Evolutionary conservation across 140 eudicot species (phyloP), one percentile per base, ranked within the genome.

Genomic region (Cichorium intybus): DNA sequence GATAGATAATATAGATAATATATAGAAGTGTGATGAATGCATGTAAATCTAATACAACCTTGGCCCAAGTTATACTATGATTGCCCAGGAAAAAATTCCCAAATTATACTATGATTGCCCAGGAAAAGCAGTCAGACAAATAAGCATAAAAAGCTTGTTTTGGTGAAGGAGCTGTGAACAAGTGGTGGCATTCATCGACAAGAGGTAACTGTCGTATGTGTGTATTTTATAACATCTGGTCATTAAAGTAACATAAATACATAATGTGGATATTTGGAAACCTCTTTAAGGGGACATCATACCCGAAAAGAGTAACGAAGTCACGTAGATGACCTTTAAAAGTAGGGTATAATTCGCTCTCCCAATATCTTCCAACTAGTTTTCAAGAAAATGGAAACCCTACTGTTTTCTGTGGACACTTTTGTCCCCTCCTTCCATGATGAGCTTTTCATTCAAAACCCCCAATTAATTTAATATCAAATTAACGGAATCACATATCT

Each of bases 381-480:
- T 10, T 61, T 17, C 66, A 53, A 53, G 75, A 66, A 61, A 64
- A 69, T 77, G 83, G 80, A 68, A 56, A 58, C 58, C 66, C 14
- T n/a, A 12, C 52, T 59, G 56, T 69, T 76, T 70, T 64, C 41
- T 39, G 49, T 55, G 54, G 46, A 33, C 62, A 57, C 47, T 64
- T 57, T 64, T 77, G 82, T 71, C 70, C 82, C 74, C 82, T 70
- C 5, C 29, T 63, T 43, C 31, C 60, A 57, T 64, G 51, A 27
- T 65, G 0, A 54, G 16, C 41, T 73, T 54, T 53, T 43, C 41
- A 41, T 68, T n/a, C 18, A 3, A 60, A 68, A 51, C 62, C 53
- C 60, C 69, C n/a, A 62, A 69, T 29, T 45, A 62, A 47, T 61
- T 45, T 62, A 24, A 48, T 69, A 26, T 56, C 53, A 23, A 56